phyloP scores from a whole-genome alignment of 2,329 filamentous ascomycete genomes.

The Bertia moriformis region DNA sequence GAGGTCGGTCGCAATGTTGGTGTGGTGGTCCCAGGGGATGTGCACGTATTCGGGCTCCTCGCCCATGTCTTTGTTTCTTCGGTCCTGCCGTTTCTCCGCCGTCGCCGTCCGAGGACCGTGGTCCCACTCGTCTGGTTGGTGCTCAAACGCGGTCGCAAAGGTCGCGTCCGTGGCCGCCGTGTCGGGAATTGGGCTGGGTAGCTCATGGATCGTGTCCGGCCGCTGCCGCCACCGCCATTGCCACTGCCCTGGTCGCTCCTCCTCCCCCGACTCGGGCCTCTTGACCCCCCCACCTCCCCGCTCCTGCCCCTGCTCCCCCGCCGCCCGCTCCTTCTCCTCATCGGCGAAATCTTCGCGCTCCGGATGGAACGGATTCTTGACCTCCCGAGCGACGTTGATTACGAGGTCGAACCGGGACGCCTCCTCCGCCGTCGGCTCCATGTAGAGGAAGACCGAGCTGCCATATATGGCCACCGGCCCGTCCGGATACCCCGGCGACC shows the following conservation, averaged over 20 bases:
- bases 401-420: conserved; percentile 68
- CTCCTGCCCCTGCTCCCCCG: conserved; percentile 13
- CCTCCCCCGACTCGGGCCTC: conserved; percentile 13
- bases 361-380: conserved; percentile 56
- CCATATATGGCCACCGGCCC: conserved; percentile 72
- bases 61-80: no score
- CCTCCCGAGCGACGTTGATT: conserved; percentile 72
- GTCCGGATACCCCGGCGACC: conserved; percentile 69
- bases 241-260: conserved; percentile 8
- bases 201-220: no score
- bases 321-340: conserved; percentile 8
- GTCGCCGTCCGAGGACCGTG: conserved; percentile 15
- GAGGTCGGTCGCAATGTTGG: conserved; percentile 66
- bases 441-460: conserved; percentile 63
- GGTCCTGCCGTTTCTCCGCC: conserved; percentile 25
- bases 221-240: conserved; percentile 7
- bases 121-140: conserved; percentile 18
- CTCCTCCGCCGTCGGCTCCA: conserved; percentile 67
- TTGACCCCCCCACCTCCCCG: conserved; percentile 9
- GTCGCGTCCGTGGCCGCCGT: conserved; percentile 42
- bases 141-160: conserved; percentile 47
- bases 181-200: conserved; percentile 33
- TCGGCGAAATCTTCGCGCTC: conserved; percentile 13
- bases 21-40: conserved; percentile 79
- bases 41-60: conserved; percentile 69